Base-by-base conservation (phyloP, 176 grass and related monocot genomes). In the Carex cristatella region DNA sequence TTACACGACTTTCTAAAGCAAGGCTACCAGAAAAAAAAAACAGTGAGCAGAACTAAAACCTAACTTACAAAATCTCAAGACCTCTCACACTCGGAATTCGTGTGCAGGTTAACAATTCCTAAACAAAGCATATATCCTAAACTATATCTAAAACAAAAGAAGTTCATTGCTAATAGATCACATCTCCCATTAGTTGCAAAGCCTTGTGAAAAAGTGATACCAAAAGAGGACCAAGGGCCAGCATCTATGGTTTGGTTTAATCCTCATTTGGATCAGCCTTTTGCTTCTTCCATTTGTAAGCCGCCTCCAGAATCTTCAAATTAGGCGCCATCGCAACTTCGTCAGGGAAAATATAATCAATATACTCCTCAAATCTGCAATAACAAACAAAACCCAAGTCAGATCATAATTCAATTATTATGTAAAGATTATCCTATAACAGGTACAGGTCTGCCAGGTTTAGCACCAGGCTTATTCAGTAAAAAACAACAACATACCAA, bases 241-340 rank as follows among this genome's bases (percentile, higher is more conserved):
- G 30, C 7, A 15, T 60, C 1, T 35, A 79, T 3, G 28, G 5
- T 35, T 58, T 3, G 28, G 5, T 35, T 58, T 66, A 94, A 63
- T 94, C 95, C 3, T 91, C 92, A 7, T 94, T 88, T 56, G 57
- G 74, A 32, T 88, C 85, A 3, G 73, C 85, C 69, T 90, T 97
- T 53, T 93, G 95, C 73, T 90, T 93, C 82, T 97, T 97, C 92
- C 95, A 98, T 51, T 90, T 91, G 83, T 98, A 98, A 15, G 93
- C 93, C 30, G 91, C 92, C 80, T 95, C 95, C 10, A 95, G 10
- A 68, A 98, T 93, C 83, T 98, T 95, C 15, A 94, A 55, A 65
- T 93, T 95, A 12, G 95, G 95, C 2, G 93, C 91, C 82, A 85
- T 69, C 6, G 91, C 87, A 23, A 98, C 91, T 42, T 98, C 95